Percentiles rank a stretch among this genome's conserved stretches.
phyloP scores from a whole-genome alignment of 345 rosid species.

The Citrus australasica region DNA sequence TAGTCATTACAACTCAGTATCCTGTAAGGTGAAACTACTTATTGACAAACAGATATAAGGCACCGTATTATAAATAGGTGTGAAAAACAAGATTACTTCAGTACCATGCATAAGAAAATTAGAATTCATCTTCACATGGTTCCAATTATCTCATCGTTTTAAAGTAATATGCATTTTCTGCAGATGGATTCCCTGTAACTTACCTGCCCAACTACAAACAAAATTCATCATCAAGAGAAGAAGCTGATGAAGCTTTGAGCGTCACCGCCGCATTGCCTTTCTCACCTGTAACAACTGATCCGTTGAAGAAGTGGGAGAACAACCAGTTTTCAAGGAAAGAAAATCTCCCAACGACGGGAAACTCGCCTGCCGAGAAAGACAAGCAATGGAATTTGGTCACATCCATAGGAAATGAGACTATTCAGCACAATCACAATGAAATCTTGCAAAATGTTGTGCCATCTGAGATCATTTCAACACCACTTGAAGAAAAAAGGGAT shows the following conservation, averaged over 20 bases:
- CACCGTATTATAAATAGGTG: neutral
- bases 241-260: constrained; percentile 30
- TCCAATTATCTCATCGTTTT: neutral
- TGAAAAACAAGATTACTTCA: neutral
- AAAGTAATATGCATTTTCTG: constrained; percentile 13
- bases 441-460: constrained; percentile 38
- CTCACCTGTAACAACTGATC: constrained; percentile 26
- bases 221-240: constrained; percentile 46
- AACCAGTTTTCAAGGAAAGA: neutral
- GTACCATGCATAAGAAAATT: neutral
- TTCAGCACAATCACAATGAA: constrained; percentile 23
- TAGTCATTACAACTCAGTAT: neutral
- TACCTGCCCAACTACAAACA: constrained; percentile 34
- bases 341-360: constrained; percentile 10
- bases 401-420: constrained; percentile 20
- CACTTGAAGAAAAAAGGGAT: constrained; percentile 32
- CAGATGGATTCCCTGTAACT: constrained; percentile 53
- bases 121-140: neutral
- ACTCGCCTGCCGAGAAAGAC: constrained; percentile 25
- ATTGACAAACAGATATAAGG: neutral
- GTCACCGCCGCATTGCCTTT: constrained; percentile 27
- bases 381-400: constrained; percentile 21
- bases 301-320: constrained; percentile 20
- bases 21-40: neutral
- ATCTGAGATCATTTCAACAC: constrained; percentile 31